Conservation (phyloP, 2,329 filamentous ascomycete genomes). For the Annulohypoxylon truncatum region DNA sequence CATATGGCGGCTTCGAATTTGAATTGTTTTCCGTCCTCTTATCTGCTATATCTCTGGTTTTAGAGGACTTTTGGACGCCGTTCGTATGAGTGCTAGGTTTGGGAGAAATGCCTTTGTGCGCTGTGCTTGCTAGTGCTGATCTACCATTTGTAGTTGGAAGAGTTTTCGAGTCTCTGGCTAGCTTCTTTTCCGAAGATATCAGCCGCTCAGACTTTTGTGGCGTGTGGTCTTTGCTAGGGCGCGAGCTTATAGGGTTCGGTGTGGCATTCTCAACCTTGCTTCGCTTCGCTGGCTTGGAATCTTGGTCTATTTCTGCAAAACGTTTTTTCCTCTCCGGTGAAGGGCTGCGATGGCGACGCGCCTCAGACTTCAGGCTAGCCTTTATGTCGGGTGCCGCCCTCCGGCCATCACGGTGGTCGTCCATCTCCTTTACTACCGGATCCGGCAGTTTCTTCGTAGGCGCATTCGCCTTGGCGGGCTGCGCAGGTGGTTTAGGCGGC, state of each 20-base stretch:
- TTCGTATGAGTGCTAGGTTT: slow-evolving; percentile 57
- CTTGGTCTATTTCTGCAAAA: slow-evolving; percentile 57
- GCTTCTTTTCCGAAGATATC: slow-evolving; percentile 39
- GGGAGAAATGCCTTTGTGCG: slow-evolving; percentile 50
- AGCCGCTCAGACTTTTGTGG: slow-evolving; percentile 44
- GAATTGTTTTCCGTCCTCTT: slow-evolving; percentile 53
- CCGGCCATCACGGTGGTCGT: slow-evolving; percentile 42
- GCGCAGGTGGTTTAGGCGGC: slow-evolving; percentile 41
- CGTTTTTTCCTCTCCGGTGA: slow-evolving; percentile 63
- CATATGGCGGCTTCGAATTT: slow-evolving; percentile 52
- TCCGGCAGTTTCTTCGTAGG: slow-evolving; percentile 43
- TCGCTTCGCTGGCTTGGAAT: slow-evolving; percentile 60
- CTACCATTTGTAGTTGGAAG: slow-evolving; percentile 44
- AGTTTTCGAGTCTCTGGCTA: slow-evolving; percentile 43
- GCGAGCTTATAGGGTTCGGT: slow-evolving; percentile 38
- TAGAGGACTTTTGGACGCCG: slow-evolving; percentile 52
- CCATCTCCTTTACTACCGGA: slow-evolving; percentile 42
- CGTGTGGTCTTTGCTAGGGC: slow-evolving; percentile 38
- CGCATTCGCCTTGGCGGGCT: slow-evolving; percentile 40
- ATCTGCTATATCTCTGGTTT: slow-evolving; percentile 53
- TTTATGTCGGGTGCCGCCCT: slow-evolving; percentile 37
- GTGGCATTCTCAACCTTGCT: slow-evolving; percentile 54
- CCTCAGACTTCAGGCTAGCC: slow-evolving; percentile 44
- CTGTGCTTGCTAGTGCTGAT: slow-evolving; percentile 36
- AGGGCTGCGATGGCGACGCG: slow-evolving; percentile 51